These are phyloP conservation scores for Pichia sp. DNA, from an alignment of 1,139 yeast genomes.

Conservation along the genomic window DNA sequence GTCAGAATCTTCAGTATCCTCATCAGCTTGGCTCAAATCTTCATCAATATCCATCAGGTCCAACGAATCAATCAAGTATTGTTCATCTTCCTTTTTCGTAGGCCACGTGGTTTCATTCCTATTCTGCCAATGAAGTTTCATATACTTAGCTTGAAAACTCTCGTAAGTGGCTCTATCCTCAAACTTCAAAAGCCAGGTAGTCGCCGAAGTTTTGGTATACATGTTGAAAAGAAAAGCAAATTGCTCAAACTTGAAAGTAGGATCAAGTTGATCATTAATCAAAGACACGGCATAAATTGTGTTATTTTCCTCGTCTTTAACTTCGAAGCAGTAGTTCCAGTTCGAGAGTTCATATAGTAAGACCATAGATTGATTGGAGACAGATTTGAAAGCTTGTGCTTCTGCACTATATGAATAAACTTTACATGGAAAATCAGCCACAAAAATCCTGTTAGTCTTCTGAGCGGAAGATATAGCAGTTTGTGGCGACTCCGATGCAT, in stretches of 20 bases:
- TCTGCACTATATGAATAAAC: slow-evolving; percentile 47
- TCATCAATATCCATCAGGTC: slow-evolving; percentile 34
- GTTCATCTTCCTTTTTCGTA: slow-evolving; percentile 35
- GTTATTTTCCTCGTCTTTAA: slow-evolving; percentile 28
- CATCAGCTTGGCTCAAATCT: slow-evolving; percentile 28
- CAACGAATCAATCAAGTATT: slow-evolving; percentile 48
- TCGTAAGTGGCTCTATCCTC: slow-evolving; percentile 37
- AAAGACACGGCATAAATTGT: slow-evolving; percentile 37
- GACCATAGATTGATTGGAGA: slow-evolving; percentile 35
- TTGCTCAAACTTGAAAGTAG: slow-evolving; percentile 57
- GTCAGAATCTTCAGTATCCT: slow-evolving; percentile 1
- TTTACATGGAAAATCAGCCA: slow-evolving; percentile 17
- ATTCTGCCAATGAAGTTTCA: slow-evolving; percentile 59
- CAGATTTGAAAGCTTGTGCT: slow-evolving; percentile 46
- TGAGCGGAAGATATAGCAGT: not conserved
- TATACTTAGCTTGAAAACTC: slow-evolving; percentile 49
- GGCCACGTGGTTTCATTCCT: slow-evolving; percentile 50
- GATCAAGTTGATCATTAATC: slow-evolving; percentile 52
- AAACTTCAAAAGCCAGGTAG: slow-evolving; percentile 66
- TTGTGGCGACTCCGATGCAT: slow-evolving; percentile 27
- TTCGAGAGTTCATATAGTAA: slow-evolving; percentile 44
- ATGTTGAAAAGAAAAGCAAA: slow-evolving; percentile 65
- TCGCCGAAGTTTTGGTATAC: slow-evolving; percentile 37
- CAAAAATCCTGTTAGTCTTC: slow-evolving; percentile 4
- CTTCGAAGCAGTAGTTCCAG: slow-evolving; percentile 52